These are phyloP conservation scores for Avicennia marina DNA, from an alignment of 257 asterid species.

Conservation along the genomic window DNA sequence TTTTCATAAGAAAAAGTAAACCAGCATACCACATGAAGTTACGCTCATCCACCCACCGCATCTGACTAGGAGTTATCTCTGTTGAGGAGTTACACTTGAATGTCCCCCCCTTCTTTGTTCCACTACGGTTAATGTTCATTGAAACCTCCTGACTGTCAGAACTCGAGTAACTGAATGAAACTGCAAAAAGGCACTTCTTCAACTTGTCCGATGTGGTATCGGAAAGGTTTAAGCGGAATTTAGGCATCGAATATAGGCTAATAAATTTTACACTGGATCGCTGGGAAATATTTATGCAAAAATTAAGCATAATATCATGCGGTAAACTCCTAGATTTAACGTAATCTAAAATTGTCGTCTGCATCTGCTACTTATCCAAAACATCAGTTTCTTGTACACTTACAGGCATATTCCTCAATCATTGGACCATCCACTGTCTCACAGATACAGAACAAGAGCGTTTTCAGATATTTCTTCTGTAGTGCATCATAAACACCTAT, in stretches of 20 bases:
- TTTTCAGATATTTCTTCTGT: slow-evolving; percentile 87
- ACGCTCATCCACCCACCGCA: slow-evolving; percentile 50
- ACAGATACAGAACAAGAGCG: slow-evolving; percentile 79
- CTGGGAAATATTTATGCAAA: neutral
- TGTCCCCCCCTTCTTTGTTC: slow-evolving; percentile 74
- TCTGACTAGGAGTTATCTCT: slow-evolving; percentile 81
- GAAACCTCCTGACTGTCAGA: slow-evolving; percentile 83
- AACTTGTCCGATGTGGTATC: slow-evolving; percentile 11
- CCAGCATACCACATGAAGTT: slow-evolving; percentile 6
- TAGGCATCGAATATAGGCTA: neutral
- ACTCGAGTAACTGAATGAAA: slow-evolving; percentile 81
- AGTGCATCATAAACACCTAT: slow-evolving; percentile 91
- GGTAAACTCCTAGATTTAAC: slow-evolving; percentile 8
- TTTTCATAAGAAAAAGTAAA: slow-evolving; percentile 1
- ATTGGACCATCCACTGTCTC: slow-evolving; percentile 80
- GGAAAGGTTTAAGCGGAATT: slow-evolving; percentile 14
- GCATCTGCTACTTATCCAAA: neutral
- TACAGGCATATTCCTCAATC: slow-evolving; percentile 92
- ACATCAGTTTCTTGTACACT: slow-evolving; percentile 25
- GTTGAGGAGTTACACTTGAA: slow-evolving; percentile 59
- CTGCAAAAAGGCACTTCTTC: slow-evolving; percentile 42
- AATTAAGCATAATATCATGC: neutral
- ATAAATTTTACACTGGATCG: neutral
- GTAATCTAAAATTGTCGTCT: neutral
- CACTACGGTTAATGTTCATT: slow-evolving; percentile 79